These are phyloP conservation scores for Claviceps capensis DNA, from an alignment of 2,329 filamentous ascomycete genomes.

Conservation along the genomic window DNA sequence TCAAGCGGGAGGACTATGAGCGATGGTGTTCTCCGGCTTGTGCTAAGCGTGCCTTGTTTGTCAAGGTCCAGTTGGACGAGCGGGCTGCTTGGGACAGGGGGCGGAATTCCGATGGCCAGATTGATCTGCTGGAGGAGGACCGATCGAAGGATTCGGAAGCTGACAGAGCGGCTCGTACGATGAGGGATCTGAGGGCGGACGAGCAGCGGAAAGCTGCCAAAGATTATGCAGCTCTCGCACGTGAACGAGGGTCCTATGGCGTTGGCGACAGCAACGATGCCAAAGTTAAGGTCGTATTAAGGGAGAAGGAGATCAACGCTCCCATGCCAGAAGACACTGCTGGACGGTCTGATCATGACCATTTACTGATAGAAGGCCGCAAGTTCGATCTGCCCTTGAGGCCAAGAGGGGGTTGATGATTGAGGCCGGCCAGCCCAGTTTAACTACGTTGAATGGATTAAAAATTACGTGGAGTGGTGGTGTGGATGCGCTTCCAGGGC, in stretches of 20 bases:
- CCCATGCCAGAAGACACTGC: slow-evolving; percentile 12
- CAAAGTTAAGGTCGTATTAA: slow-evolving; percentile 34
- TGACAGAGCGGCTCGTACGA: slow-evolving; percentile 21
- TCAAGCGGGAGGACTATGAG: slow-evolving; percentile 59
- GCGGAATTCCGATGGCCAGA: slow-evolving; percentile 38
- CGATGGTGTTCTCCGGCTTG: slow-evolving; percentile 80
- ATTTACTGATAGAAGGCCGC: slow-evolving; percentile 38
- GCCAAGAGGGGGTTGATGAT: slow-evolving; percentile 1
- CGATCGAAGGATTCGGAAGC: slow-evolving; percentile 32
- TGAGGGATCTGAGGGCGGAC: slow-evolving; percentile 30
- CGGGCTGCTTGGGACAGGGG: slow-evolving; percentile 74
- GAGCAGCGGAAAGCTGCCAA: slow-evolving; percentile 26
- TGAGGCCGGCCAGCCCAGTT: not conserved
- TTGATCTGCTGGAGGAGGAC: slow-evolving; percentile 56
- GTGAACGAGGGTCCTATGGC: slow-evolving; percentile 31
- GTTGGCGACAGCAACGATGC: slow-evolving; percentile 9
- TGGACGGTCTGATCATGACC: slow-evolving; percentile 22
- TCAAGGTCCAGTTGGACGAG: slow-evolving; percentile 79
- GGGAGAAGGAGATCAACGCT: slow-evolving; percentile 30
- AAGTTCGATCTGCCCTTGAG: slow-evolving; percentile 21
- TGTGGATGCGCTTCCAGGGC: too few species aligned
- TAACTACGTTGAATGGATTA: not conserved
- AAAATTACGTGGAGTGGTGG: not conserved
- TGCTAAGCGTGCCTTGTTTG: slow-evolving; percentile 64
- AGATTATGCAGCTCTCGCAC: slow-evolving; percentile 30